Evolutionary conservation across 345 rosid species (phyloP), one percentile per base, ranked within the genome.

Genomic region (Populus tremula): DNA sequence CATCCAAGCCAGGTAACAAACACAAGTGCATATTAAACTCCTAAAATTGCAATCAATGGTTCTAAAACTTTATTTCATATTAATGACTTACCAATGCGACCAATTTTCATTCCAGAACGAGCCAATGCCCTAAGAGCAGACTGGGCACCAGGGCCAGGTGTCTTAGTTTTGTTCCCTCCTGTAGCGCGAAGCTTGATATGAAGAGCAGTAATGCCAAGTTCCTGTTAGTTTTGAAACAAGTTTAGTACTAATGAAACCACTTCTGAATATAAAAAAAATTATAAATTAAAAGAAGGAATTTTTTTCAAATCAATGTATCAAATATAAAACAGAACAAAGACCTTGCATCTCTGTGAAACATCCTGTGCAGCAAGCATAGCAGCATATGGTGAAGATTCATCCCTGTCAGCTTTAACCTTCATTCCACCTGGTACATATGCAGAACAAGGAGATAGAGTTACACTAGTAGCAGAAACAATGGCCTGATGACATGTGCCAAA

Each of bases 321-420:
- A 33, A 49, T 53, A 56, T 71, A 59, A n/a, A 6, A 16, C 5
- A 43, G 65, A 0, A 45, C 16, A 25, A 5, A 17, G 27, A 93
- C 95, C 97, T 92, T 92, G 93, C 94, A 92, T 79, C 94, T 83
- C 82, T 86, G 88, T 69, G 95, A 33, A 79, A 92, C 97, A 86
- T 92, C 97, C 74, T 92, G 97, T 3, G 97, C 92, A 31, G 97
- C 97, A 91, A 92, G 97, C 94, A 92, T 91, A 66, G 97, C 97
- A 18, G 97, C 97, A 66, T 92, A 92, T 6, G 97, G 97, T n/a
- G 97, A 92, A 31, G 97, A 92, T 78, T 92, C 97, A 78, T 92
- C 97, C 84, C 97, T 87, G 67, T 92, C 97, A 38, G 98, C 98
- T 82, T 93, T 93, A 80, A 93, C 98, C 87, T 93, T 94, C 98